Conservation (phyloP, 208 protist species). For the Phytomonas serpens region DNA sequence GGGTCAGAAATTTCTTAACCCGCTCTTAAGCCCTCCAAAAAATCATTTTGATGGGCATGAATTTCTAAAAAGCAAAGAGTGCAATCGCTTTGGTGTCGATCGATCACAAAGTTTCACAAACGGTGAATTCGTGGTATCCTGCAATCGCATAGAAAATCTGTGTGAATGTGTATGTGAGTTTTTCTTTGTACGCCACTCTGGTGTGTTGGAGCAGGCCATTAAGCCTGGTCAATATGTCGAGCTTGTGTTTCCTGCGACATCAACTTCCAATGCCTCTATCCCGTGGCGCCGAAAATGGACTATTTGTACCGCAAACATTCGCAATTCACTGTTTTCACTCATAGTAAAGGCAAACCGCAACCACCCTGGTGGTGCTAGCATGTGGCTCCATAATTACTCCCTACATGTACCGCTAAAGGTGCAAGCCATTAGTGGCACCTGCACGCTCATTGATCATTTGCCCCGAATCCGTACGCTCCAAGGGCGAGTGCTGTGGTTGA, state of each 20-base stretch:
- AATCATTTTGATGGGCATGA: background rate
- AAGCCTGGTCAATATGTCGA: slow-evolving; percentile 61
- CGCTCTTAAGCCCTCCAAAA: background rate
- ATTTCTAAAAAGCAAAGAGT: background rate
- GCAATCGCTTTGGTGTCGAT: background rate
- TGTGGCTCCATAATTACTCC: slow-evolving; percentile 49
- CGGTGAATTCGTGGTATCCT: slow-evolving; percentile 21
- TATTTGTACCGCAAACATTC: slow-evolving; percentile 34
- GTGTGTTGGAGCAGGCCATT: slow-evolving; percentile 20
- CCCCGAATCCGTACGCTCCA: slow-evolving; percentile 25
- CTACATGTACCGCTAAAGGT: slow-evolving; percentile 50
- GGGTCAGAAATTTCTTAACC: background rate
- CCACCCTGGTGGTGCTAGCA: slow-evolving; percentile 31
- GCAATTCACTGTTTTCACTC: slow-evolving; percentile 41
- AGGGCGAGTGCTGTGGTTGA: slow-evolving; percentile 64
- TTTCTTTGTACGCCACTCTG: slow-evolving; percentile 25
- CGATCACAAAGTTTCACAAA: background rate
- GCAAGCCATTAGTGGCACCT: slow-evolving; percentile 34
- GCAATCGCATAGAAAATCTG: slow-evolving; percentile 22
- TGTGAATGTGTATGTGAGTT: slow-evolving; percentile 50
- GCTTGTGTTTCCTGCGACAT: slow-evolving; percentile 24
- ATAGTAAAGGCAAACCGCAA: slow-evolving; percentile 41
- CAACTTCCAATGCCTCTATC: background rate
- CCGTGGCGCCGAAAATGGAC: slow-evolving; percentile 56
- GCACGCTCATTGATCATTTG: slow-evolving; percentile 55